Evolutionary conservation across 2,329 filamentous ascomycete species (phyloP), one percentile per base, ranked within the genome.

Genomic region (Aspergillus sp.): DNA sequence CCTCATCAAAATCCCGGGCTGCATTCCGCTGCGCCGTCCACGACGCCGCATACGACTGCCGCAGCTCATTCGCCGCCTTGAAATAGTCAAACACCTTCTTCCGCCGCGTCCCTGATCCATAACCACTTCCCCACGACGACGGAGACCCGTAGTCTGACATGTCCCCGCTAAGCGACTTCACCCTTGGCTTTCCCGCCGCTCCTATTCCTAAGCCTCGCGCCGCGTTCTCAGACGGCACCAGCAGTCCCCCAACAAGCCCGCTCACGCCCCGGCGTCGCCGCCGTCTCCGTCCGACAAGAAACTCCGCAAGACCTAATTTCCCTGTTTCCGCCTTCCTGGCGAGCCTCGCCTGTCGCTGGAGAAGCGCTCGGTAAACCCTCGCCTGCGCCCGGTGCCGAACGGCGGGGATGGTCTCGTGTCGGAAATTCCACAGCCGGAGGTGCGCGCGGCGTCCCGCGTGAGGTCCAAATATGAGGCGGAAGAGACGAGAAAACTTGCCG

Each of bases 51-150:
- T 90, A 90, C 40, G 82, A 81, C 73, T 90, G 87, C 39, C 88
- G 80, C 56, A 90, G 70, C 70, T 90, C 88, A 68, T 90, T 90
- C 11, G 88, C 88, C 51, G 87, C 87, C 69, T 85, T 88, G 55
- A 90, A 70, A 68, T 89, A 90, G 12, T 85, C 87, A 35, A 89
- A 90, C 44, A 97, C 78, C 79, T 89, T 96, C 74, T 84, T 89
- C 66, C 93, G 83, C 63, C 91, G 81, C n/a, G 86, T 83, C 1
- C 92, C 91, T 37, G 84, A 50, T 6, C 63, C 65, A 35, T 48
- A 48, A 5, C 45, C 45, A 14, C 45, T 48, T 21, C 45, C 35
- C 58, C 62, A 66, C 46, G 66, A 66, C 48, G 66, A 64, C 46
- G 68, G 62, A 9, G 58, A 55, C 17, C 64, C 62, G 50, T 64